Base-by-base conservation (phyloP, 768 basidiomycete genomes). In the Cubamyces sp. region DNA sequence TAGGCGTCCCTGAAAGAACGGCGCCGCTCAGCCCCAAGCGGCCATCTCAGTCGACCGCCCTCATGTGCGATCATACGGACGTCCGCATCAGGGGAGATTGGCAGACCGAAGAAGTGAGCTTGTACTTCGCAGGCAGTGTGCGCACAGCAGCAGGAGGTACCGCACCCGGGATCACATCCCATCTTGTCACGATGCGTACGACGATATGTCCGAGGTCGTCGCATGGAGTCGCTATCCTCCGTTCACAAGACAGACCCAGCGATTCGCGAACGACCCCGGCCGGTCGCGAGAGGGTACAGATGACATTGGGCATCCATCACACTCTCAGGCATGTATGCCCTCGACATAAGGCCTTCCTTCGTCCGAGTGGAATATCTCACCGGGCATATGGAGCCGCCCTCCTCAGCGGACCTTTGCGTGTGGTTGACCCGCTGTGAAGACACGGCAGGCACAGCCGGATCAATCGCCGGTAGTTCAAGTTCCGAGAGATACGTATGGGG, bases 401-500 rank as follows among this genome's bases (percentile, higher is more conserved):
- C 16, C 30, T 56, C 54, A 45, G 34, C 26, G 30, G 12, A n/a
- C 12, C 15, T 47, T 15, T 39, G 18, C 34, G 40, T 23, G 23
- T 4, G 4, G 23, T 8, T 15, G 23, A 26, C 15, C 30, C 19
- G 30, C 42, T 11, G 28, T 21, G 11, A 19, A 56, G 54, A 49
- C 56, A 23, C 47, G 47, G 47, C 56, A 57, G 56, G 56, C 47
- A 57, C 47, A 7, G 47, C 47, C 56, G 47, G 56, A 48, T 41
- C 56, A 40, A 40, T 9, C 2, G 21, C 47, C 56, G 56, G 47
- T 49, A 3, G 41, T 47, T 28, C 18, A 8, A 6, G 34, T 26
- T 25, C 26, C 39, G 56, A 26, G 37, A 56, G 28, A 15, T 7
- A 16, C 28, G 23, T 7, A 16, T 43, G 23, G 16, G 7, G 25